Percentiles rank a stretch among this genome's conserved stretches.
Conservation (phyloP, 2,329 filamentous ascomycete species). For the Chrysosporium queenslandicum region DNA sequence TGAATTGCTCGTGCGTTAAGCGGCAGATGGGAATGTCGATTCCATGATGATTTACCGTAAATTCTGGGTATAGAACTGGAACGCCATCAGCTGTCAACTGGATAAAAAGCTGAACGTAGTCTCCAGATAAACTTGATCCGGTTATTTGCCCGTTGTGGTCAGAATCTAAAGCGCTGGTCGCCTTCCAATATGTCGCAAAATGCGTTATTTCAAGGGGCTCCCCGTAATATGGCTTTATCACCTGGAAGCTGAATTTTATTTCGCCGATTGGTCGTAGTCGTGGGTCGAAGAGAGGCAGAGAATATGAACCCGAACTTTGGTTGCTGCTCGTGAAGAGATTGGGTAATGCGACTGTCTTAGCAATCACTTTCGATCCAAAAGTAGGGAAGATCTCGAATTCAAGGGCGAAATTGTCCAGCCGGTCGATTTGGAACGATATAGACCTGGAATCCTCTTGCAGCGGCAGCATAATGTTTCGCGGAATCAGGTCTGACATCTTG, state of each 20-base stretch:
- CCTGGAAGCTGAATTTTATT: constrained; percentile 86
- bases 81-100: constrained; percentile 82
- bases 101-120: constrained; percentile 84
- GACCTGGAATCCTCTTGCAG: constrained; percentile 92
- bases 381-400: constrained; percentile 98
- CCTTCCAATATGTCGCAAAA: constrained; percentile 99
- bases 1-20: constrained; percentile 55
- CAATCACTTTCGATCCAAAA: constrained; percentile 94
- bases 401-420: constrained; percentile 80
- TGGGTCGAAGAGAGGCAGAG: constrained; percentile 84
- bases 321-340: constrained; percentile 68
- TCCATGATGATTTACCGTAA: constrained; percentile 65
- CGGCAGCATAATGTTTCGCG: constrained; percentile 87
- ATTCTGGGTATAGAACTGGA: constrained; percentile 77
- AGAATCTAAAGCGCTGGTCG: constrained; percentile 82
- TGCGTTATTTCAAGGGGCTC: constrained; percentile 92
- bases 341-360: constrained; percentile 84
- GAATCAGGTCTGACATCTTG: constrained; percentile 90
- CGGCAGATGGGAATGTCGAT: constrained; percentile 75
- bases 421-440: constrained; percentile 93
- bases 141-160: constrained; percentile 82
- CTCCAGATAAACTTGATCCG: constrained; percentile 88
- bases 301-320: constrained; percentile 69
- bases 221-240: constrained; percentile 91
- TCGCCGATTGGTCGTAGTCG: constrained; percentile 84